phyloP scores from a whole-genome alignment of 2,329 filamentous ascomycete genomes.

The Cryphonectria carpinicola region DNA sequence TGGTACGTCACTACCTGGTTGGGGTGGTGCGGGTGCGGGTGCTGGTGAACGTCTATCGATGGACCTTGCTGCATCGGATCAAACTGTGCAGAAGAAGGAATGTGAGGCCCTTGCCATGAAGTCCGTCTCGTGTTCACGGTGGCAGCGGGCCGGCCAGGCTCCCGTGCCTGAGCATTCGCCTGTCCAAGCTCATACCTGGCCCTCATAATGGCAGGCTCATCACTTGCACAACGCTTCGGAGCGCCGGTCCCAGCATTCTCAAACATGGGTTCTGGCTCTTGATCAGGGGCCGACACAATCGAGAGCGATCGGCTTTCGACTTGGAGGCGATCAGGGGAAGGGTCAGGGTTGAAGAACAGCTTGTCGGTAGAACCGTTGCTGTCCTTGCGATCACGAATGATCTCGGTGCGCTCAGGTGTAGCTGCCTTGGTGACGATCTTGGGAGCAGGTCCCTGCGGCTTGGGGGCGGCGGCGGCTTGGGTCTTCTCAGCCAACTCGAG shows the following conservation, averaged over 20 bases:
- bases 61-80: not conserved
- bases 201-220: constrained; percentile 5
- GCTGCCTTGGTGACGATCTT: constrained; percentile 2
- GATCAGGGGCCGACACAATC: constrained; percentile 19
- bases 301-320: constrained; percentile 16
- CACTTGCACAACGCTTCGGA: constrained; percentile 7
- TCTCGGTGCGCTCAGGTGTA: not conserved
- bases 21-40: not conserved
- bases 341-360: constrained; percentile 13
- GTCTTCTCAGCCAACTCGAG: not conserved
- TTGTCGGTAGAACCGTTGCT: constrained; percentile 15
- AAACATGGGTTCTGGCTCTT: constrained; percentile 8
- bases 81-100: not conserved
- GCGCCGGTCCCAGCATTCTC: not conserved
- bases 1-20: constrained; percentile 3
- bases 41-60: not conserved
- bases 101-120: not conserved
- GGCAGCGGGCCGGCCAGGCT: not conserved
- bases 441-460: not conserved
- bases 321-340: constrained; percentile 13
- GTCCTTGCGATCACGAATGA: constrained; percentile 15
- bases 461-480: not conserved
- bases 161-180: not conserved
- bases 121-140: not conserved
- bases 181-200: not conserved